A percentile compares a stretch with the other conserved stretches of the same genome.
Conservation (phyloP, 164 flowering plant species). For the Euptelea pleiosperma region DNA sequence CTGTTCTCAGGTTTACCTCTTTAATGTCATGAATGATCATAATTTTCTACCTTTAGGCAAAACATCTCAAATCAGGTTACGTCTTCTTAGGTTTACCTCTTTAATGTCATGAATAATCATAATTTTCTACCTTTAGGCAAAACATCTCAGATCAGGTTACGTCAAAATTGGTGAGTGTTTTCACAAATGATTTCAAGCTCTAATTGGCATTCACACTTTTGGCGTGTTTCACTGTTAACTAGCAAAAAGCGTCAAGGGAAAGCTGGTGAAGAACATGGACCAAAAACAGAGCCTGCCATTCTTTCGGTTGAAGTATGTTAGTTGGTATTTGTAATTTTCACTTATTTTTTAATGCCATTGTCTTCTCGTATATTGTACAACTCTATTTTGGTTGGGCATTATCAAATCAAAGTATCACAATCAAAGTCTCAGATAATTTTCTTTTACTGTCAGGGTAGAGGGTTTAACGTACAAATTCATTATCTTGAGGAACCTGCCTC, state of each 20-base stretch:
- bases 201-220: slow-evolving; percentile 1
- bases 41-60: too few species aligned
- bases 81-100: too few species aligned
- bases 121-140: too few species aligned
- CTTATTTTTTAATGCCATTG: not conserved
- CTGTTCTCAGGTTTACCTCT: too few species aligned
- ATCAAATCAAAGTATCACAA: not conserved
- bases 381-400: not conserved
- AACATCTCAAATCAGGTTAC: too few species aligned
- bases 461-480: slow-evolving; percentile 70
- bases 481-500: slow-evolving; percentile 83
- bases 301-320: slow-evolving; percentile 81
- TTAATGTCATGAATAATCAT: too few species aligned
- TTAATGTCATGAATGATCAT: too few species aligned
- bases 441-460: slow-evolving; percentile 70
- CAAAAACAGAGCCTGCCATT: slow-evolving; percentile 70
- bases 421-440: slow-evolving; percentile 1
- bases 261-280: slow-evolving; percentile 41
- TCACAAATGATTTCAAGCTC: not conserved
- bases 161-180: not conserved
- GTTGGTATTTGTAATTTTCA: not conserved
- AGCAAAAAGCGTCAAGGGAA: slow-evolving; percentile 50
- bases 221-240: slow-evolving; percentile 12
- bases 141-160: too few species aligned
- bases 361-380: not conserved